These are phyloP conservation scores for Diaporthe citriasiana DNA, from an alignment of 2,329 filamentous ascomycete genomes.

Conservation along the genomic window DNA sequence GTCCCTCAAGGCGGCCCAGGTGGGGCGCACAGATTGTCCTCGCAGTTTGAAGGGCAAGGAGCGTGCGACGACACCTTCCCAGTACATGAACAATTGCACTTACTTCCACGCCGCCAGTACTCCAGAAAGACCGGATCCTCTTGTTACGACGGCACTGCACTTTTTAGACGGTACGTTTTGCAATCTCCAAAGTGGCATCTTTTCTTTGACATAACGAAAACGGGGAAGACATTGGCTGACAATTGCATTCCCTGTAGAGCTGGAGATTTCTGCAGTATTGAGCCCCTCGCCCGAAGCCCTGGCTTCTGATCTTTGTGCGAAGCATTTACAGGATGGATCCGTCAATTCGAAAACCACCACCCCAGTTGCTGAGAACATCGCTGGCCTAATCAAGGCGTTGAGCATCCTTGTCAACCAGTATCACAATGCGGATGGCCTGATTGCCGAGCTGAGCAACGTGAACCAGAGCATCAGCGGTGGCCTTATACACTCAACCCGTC, in stretches of 20 bases:
- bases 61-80: constrained; percentile 46
- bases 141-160: constrained; percentile 59
- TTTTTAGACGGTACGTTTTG: constrained; percentile 65
- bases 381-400: constrained; percentile 56
- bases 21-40: constrained; percentile 43
- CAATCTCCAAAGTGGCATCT: no score
- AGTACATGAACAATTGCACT: no score
- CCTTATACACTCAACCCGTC: constrained; percentile 58
- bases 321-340: constrained; percentile 55
- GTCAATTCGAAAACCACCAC: constrained; percentile 48
- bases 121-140: constrained; percentile 51
- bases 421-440: constrained; percentile 50
- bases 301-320: constrained; percentile 58
- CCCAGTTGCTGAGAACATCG: constrained; percentile 54
- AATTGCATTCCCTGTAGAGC: constrained; percentile 52
- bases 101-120: no score
- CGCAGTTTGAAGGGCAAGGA: constrained; percentile 60
- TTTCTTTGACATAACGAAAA: neutral
- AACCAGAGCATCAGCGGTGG: constrained; percentile 54
- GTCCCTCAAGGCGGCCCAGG: constrained; percentile 46
- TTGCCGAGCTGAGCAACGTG: constrained; percentile 53
- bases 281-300: constrained; percentile 52
- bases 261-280: constrained; percentile 61
- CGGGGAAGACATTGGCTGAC: neutral
- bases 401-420: constrained; percentile 54